Conservation (phyloP, 768 basidiomycete species). For the Termitomyces sp. region DNA sequence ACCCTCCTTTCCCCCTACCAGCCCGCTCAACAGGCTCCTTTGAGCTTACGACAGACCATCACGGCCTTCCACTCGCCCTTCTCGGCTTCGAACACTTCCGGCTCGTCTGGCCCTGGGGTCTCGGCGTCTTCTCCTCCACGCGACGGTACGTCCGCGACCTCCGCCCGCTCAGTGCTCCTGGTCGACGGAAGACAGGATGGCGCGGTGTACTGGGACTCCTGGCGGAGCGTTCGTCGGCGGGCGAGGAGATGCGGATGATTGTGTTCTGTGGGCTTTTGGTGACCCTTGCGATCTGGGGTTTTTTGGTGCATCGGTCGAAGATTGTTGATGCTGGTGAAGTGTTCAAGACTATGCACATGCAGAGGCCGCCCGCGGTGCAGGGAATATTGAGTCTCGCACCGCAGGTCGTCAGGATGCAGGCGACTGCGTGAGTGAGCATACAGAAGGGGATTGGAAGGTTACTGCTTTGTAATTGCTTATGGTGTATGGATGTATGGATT, state of each 20-base stretch:
- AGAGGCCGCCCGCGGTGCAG: neutral
- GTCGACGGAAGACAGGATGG: slow-evolving; percentile 35
- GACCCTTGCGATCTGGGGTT: slow-evolving; percentile 48
- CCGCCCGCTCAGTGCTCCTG: slow-evolving; percentile 35
- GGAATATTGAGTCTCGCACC: slow-evolving; percentile 5
- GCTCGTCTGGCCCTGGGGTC: slow-evolving; percentile 45
- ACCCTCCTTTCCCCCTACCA: slow-evolving; percentile 39
- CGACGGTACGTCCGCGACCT: slow-evolving; percentile 37
- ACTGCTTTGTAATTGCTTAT: neutral
- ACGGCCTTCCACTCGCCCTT: slow-evolving; percentile 58
- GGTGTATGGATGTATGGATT: neutral
- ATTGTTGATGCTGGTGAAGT: neutral
- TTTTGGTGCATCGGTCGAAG: slow-evolving; percentile 19
- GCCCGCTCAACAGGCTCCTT: slow-evolving; percentile 51
- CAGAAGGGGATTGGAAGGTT: too few relatives aligned
- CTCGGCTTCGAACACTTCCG: slow-evolving; percentile 46
- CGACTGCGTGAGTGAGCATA: slow-evolving; percentile 1
- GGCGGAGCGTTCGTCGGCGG: slow-evolving; percentile 57
- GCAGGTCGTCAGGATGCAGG: neutral
- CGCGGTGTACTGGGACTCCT: slow-evolving; percentile 41
- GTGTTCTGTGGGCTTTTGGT: slow-evolving; percentile 49
- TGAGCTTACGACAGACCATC: slow-evolving; percentile 54
- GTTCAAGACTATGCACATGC: neutral
- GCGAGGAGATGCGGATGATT: slow-evolving; percentile 65
- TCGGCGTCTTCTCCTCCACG: slow-evolving; percentile 35